A percentile compares a stretch with the other conserved stretches of the same genome.
These are phyloP conservation scores for Daldinia sp. DNA, from an alignment of 2,329 filamentous ascomycete genomes.

Conservation along the genomic window DNA sequence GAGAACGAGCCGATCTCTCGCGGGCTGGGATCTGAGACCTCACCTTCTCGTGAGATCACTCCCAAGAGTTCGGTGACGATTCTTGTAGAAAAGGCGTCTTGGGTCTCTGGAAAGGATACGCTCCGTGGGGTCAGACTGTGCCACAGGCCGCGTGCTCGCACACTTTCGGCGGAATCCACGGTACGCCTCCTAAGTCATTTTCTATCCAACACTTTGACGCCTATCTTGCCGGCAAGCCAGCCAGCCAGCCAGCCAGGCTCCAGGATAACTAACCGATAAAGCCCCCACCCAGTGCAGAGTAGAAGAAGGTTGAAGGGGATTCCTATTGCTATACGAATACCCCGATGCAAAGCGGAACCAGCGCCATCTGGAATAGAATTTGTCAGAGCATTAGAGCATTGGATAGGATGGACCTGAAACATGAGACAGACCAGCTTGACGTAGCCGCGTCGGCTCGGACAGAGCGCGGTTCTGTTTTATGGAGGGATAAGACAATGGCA, in stretches of 20 bases:
- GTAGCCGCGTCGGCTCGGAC: slow-evolving; percentile 27
- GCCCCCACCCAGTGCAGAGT: not conserved
- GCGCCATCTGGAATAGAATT: not conserved
- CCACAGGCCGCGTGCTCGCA: slow-evolving; percentile 4
- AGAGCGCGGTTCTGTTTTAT: not conserved
- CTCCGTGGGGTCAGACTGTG: slow-evolving; percentile 2
- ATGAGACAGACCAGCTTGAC: slow-evolving; percentile 16
- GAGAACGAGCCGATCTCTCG: slow-evolving; percentile 4
- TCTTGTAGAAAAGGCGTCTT: not conserved
- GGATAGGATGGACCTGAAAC: slow-evolving; percentile 23
- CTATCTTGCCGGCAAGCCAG: not conserved
- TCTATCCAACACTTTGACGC: not conserved
- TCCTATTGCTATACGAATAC: slow-evolving; percentile 3
- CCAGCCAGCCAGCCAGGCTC: not conserved
- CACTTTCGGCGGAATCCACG: slow-evolving; percentile 31
- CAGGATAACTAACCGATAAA: not conserved
- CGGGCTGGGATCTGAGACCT: not conserved
- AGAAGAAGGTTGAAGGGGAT: not conserved
- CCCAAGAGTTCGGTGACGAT: not conserved
- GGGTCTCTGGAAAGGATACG: not conserved
- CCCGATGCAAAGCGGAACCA: slow-evolving; percentile 2
- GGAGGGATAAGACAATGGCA: not conserved
- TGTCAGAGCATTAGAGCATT: not conserved
- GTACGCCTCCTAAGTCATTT: slow-evolving; percentile 21
- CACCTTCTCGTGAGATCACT: slow-evolving; percentile 1